Evolutionary conservation across 2,329 filamentous ascomycete species (phyloP).

Genomic region (Emmonsiellopsis sp.): DNA sequence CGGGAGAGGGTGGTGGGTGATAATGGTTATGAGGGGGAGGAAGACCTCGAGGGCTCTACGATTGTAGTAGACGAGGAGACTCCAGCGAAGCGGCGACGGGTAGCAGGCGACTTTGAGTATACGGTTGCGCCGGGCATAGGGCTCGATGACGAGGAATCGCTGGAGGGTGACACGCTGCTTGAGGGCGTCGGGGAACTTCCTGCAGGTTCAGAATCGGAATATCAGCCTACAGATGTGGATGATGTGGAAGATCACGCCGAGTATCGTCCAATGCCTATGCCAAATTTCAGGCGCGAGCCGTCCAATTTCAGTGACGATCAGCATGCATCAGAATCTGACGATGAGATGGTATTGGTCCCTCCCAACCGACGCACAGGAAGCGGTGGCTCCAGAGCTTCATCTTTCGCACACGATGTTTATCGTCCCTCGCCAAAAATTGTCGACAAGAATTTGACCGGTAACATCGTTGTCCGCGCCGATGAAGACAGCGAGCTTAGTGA

Average conservation of each 20-base stretch:
- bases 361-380: neutral
- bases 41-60: conserved; percentile 5
- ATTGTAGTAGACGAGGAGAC: neutral
- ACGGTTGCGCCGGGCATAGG: neutral
- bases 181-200: neutral
- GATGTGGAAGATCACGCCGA: neutral
- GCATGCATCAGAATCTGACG: neutral
- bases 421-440: conserved; percentile 8
- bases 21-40: neutral
- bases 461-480: conserved; percentile 8
- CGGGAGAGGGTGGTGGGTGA: neutral
- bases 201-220: neutral
- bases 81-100: conserved; percentile 3
- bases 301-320: neutral
- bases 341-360: neutral
- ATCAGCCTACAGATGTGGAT: neutral
- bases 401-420: neutral
- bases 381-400: neutral
- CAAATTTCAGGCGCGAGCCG: neutral
- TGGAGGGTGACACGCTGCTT: neutral
- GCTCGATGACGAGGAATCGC: neutral
- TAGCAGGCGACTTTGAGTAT: neutral
- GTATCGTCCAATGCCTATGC: neutral
- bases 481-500: conserved; percentile 12
- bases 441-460: conserved; percentile 6